phyloP scores from a whole-genome alignment of 2,329 filamentous ascomycete species.

The Aspergillus sp. region DNA sequence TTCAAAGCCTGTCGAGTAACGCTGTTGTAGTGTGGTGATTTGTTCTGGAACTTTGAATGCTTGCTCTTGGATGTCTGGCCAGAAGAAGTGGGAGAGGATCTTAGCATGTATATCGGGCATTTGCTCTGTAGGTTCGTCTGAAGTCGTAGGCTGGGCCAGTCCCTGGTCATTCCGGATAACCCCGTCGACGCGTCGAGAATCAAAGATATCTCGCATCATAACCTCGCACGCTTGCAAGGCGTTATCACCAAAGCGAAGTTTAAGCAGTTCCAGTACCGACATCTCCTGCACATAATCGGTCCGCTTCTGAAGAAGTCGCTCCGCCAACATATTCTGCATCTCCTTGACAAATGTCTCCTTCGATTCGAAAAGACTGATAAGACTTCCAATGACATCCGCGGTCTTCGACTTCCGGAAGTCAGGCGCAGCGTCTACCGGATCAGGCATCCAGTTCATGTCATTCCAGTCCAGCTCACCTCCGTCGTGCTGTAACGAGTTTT shows the following conservation, averaged over 20 bases:
- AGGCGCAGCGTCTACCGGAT: constrained; percentile 85
- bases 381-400: constrained; percentile 83
- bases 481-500: constrained; percentile 40
- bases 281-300: constrained; percentile 70
- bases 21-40: constrained; percentile 53
- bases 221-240: constrained; percentile 90
- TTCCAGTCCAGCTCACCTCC: constrained; percentile 73
- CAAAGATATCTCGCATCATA: constrained; percentile 89
- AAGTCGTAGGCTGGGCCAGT: constrained; percentile 22
- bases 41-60: constrained; percentile 40
- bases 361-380: constrained; percentile 80
- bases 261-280: constrained; percentile 77
- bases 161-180: constrained; percentile 53
- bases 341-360: constrained; percentile 92
- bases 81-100: constrained; percentile 87
- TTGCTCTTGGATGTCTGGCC: constrained; percentile 67
- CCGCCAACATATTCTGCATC: constrained; percentile 80
- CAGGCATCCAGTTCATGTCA: constrained; percentile 88
- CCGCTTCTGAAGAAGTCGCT: constrained; percentile 63
- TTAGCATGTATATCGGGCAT: constrained; percentile 62
- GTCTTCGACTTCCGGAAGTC: constrained; percentile 86
- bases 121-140: constrained; percentile 15
- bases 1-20: constrained; percentile 71
- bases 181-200: constrained; percentile 68
- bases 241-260: constrained; percentile 77